phyloP scores from a whole-genome alignment of 2,329 filamentous ascomycete species.

The Cytospora schulzeri region DNA sequence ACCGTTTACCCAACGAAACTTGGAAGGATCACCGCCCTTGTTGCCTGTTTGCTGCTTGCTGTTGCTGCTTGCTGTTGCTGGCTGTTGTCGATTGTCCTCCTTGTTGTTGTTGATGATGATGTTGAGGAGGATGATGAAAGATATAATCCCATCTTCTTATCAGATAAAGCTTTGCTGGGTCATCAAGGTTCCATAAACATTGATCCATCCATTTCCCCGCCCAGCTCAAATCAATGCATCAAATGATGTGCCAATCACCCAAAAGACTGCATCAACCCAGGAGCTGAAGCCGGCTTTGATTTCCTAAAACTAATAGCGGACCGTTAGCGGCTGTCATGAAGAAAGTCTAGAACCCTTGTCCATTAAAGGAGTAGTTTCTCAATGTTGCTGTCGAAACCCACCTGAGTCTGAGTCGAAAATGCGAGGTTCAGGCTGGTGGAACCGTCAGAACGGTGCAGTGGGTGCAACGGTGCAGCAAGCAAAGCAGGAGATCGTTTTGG shows the following conservation, averaged over 20 bases:
- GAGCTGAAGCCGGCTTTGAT: neutral
- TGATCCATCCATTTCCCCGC: constrained; percentile 6
- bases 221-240: neutral
- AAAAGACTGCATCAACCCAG: neutral
- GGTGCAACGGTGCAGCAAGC: neutral
- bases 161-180: neutral
- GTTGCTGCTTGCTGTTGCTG: neutral
- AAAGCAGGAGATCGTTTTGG: neutral
- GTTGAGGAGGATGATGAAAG: too few relatives aligned
- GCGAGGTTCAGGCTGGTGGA: neutral
- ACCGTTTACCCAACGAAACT: neutral
- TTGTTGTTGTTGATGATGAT: too few relatives aligned
- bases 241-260: neutral
- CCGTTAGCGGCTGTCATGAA: constrained; percentile 11
- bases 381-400: constrained; percentile 3
- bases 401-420: constrained; percentile 10
- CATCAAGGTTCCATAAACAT: constrained; percentile 9
- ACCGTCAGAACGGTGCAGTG: neutral
- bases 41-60: too few relatives aligned
- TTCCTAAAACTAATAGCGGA: constrained; percentile 8
- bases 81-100: too few relatives aligned
- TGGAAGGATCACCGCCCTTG: too few relatives aligned
- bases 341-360: constrained; percentile 1
- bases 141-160: too few relatives aligned
- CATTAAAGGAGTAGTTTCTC: neutral